These are phyloP conservation scores for Tuctoria greenei DNA, from an alignment of 176 grass and related monocot species.

Conservation along the genomic window DNA sequence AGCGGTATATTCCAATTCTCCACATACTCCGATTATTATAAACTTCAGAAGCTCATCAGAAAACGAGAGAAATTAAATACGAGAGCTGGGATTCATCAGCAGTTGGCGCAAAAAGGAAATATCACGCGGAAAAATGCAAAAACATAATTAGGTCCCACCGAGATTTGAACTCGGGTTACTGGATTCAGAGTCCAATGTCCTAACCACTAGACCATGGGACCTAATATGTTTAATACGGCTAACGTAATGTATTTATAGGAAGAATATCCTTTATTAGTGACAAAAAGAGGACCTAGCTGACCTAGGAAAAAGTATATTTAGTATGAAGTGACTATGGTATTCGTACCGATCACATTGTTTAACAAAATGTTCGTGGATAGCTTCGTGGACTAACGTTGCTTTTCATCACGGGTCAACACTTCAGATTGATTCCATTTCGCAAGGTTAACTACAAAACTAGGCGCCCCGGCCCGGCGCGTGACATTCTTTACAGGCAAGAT, in stretches of 20 bases:
- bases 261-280: too few species aligned
- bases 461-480: too few species aligned
- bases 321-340: too few species aligned
- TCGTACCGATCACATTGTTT: too few species aligned
- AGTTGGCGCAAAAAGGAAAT: neutral
- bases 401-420: neutral
- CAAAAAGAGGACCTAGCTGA: too few species aligned
- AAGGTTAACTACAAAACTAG: constrained; percentile 33
- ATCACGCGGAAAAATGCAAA: neutral
- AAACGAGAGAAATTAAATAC: neutral
- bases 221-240: neutral
- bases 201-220: constrained; percentile 55
- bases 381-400: too few species aligned
- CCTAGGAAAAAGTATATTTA: too few species aligned
- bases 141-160: constrained; percentile 23
- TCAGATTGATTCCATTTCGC: constrained; percentile 5
- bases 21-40: constrained; percentile 11
- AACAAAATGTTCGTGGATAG: too few species aligned
- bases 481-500: constrained; percentile 68
- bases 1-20: neutral
- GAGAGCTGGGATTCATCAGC: neutral
- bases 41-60: neutral
- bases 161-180: constrained; percentile 61
- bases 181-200: constrained; percentile 61
- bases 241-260: too few species aligned